Conservation (phyloP, 1,284 basidiomycete genomes). For the Puccinia polysora region DNA sequence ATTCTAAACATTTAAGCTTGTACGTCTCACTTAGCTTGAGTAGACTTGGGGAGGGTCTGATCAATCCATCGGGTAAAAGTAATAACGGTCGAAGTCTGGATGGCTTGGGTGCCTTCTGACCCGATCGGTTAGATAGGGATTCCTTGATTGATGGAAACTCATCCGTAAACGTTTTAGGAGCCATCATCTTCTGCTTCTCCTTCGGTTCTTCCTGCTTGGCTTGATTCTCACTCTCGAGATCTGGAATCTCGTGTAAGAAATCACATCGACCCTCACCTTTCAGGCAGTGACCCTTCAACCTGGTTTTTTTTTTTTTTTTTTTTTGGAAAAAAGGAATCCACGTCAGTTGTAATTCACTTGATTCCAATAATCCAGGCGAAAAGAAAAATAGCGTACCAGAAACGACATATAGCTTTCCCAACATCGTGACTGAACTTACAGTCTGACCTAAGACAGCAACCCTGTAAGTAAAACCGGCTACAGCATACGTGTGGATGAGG, state of each 20-base stretch:
- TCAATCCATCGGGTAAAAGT: not conserved
- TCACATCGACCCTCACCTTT: constrained; percentile 31
- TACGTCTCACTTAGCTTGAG: not conserved
- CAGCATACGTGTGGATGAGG: too few relatives aligned
- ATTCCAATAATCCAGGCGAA: constrained; percentile 3
- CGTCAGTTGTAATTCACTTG: too few relatives aligned
- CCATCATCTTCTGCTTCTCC: not conserved
- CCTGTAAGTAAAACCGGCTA: constrained; percentile 39
- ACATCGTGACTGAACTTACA: constrained; percentile 42
- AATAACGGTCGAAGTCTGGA: not conserved
- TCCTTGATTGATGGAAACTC: constrained; percentile 25
- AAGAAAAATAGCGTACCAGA: constrained; percentile 12
- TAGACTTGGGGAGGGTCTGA: not conserved
- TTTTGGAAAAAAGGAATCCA: too few relatives aligned
- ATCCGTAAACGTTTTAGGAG: not conserved
- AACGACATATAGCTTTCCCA: constrained; percentile 37
- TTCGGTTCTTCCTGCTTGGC: not conserved
- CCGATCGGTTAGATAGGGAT: not conserved
- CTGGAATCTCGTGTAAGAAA: constrained; percentile 38
- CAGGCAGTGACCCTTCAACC: constrained; percentile 42
- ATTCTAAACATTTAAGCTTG: not conserved
- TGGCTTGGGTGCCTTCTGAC: not conserved
- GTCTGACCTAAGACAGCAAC: constrained; percentile 39
- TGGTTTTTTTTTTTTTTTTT: not conserved
- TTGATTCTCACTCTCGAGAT: not conserved